A percentile compares a stretch with the other conserved stretches of the same genome.
Evolutionary conservation across 768 basidiomycete species (phyloP).

Genomic region (Suillus tomentosus): DNA sequence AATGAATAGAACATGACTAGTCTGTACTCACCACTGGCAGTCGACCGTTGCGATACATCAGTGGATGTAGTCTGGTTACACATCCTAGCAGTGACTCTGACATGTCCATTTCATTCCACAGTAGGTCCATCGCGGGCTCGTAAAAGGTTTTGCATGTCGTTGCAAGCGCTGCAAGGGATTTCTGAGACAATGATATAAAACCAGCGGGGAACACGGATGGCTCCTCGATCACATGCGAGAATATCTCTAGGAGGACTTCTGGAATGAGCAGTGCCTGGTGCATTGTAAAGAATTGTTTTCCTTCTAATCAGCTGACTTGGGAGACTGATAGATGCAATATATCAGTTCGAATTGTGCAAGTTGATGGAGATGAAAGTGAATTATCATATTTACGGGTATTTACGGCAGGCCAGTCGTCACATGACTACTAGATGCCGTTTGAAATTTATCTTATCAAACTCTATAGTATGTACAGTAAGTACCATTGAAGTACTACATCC

Average conservation of each 20-base stretch:
- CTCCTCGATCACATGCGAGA: neutral
- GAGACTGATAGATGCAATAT: no score
- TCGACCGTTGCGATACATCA: neutral
- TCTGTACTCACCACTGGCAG: neutral
- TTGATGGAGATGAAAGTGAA: no score
- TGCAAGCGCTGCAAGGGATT: conserved; percentile 51
- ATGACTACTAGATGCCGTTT: no score
- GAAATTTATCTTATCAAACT: no score
- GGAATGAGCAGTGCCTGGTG: neutral
- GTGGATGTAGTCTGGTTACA: neutral
- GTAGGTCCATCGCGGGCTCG: neutral
- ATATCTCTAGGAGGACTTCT: neutral
- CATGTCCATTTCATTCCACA: neutral
- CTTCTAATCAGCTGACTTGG: no score
- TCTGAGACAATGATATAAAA: no score
- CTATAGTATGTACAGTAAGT: no score
- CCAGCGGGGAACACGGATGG: no score
- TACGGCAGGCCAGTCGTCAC: no score
- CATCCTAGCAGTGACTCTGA: neutral
- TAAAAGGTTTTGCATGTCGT: conserved; percentile 29
- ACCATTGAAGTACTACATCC: no score
- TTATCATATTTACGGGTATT: no score
- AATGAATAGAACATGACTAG: neutral
- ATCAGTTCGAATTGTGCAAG: no score
- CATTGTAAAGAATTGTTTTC: neutral